Evolutionary conservation across 1,284 basidiomycete species (phyloP).

Genomic region (Ustilago esculenta): DNA sequence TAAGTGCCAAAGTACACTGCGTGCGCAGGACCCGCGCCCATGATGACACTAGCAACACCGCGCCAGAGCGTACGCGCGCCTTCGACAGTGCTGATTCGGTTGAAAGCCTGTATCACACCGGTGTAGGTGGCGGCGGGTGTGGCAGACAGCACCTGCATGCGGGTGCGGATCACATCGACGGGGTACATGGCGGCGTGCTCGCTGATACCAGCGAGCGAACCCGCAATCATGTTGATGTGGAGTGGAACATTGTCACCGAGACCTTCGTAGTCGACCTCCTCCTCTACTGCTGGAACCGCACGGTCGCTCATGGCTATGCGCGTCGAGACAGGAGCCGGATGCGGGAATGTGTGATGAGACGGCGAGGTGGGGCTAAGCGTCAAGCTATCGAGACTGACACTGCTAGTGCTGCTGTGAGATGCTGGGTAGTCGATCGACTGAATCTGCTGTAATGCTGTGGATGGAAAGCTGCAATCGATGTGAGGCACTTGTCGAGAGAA

Average conservation of each 20-base stretch:
- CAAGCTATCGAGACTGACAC: background rate
- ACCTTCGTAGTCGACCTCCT: constrained; percentile 66
- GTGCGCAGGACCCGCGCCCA: constrained; percentile 97
- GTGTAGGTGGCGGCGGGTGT: constrained; percentile 85
- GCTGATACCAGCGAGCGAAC: constrained; percentile 95
- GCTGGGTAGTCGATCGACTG: constrained; percentile 1
- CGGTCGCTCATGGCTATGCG: constrained; percentile 35
- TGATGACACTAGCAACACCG: constrained; percentile 94
- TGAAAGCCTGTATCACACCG: constrained; percentile 86
- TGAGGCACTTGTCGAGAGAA: constrained; percentile 8
- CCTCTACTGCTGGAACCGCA: constrained; percentile 44
- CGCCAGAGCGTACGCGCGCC: constrained; percentile 91
- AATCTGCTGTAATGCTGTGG: constrained; percentile 14
- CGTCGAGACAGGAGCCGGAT: background rate
- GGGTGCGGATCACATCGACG: constrained; percentile 97
- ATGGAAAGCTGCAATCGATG: constrained; percentile 25
- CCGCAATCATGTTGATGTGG: constrained; percentile 92
- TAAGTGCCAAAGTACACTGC: constrained; percentile 97
- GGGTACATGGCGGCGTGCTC: constrained; percentile 99
- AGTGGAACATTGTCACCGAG: constrained; percentile 61
- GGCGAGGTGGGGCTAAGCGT: background rate
- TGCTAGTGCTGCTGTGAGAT: constrained; percentile 1
- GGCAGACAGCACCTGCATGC: constrained; percentile 93
- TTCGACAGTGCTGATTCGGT: constrained; percentile 90
- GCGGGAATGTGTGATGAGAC: background rate